Evolutionary conservation across 192 early-diverging fungal species (phyloP).

Genomic region (Funneliformis geosporum): DNA sequence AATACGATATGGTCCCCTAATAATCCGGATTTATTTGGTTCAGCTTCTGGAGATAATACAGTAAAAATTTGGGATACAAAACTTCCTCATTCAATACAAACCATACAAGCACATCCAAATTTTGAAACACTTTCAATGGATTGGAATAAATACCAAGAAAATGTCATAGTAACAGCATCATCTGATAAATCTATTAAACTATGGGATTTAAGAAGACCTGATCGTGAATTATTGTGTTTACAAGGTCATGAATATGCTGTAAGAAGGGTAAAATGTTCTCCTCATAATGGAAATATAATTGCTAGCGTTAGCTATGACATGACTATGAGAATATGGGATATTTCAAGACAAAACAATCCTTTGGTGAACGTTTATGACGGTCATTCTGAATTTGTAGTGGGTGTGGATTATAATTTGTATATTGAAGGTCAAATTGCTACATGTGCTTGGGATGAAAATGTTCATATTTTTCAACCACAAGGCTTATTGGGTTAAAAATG

Average conservation of each 20-base stretch:
- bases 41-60: constrained; percentile 87
- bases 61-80: constrained; percentile 92
- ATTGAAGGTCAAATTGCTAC: constrained; percentile 85
- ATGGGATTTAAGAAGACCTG: constrained; percentile 86
- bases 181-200: constrained; percentile 88
- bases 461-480: constrained; percentile 52
- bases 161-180: constrained; percentile 83
- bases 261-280: constrained; percentile 88
- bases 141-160: constrained; percentile 95
- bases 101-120: constrained; percentile 71
- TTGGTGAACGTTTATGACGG: constrained; percentile 74
- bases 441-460: constrained; percentile 93
- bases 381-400: constrained; percentile 97
- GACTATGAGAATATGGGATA: constrained; percentile 94
- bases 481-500: no score
- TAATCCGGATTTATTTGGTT: constrained; percentile 75
- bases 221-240: constrained; percentile 71
- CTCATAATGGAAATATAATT: constrained; percentile 79
- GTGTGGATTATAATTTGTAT: constrained; percentile 91
- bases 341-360: constrained; percentile 46
- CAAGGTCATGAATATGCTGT: constrained; percentile 92
- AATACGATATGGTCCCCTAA: constrained; percentile 83
- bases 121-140: constrained; percentile 90
- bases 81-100: constrained; percentile 61
- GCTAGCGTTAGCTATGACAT: constrained; percentile 94